Base-by-base conservation (phyloP, 208 protist species). In the Acanthamoeba sp. region DNA sequence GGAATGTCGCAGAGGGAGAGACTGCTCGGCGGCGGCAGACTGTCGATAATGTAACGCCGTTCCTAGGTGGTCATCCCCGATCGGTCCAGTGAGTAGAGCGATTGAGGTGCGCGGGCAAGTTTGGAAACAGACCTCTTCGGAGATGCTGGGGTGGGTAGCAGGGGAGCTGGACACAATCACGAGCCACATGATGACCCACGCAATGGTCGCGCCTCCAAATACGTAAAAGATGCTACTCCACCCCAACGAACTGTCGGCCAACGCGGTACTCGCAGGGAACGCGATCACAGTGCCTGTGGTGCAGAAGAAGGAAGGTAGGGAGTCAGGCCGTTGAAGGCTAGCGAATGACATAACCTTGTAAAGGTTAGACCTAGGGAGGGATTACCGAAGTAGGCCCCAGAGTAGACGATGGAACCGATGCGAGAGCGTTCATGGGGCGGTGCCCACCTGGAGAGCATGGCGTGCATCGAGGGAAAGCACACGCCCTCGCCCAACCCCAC, bases 151-250 rank as follows among this genome's bases (percentile, higher is more conserved):
- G 45, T 93, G 89, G 18, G 5, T 38, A 22, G 89, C 62, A 9
- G 89, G 89, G 20, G 89, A 84, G 69, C 52, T 82, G 38, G 89
- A 76, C 34, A 93, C 66, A 4, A 93, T n/a, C 10, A 84, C 7
- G 20, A 82, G 20, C 89, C 89, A 93, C 24, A 82, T 7, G 22
- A 82, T 2, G 5, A 84, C 59, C 89, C 89, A 93, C 2, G 42
- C 64, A 38, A 93, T 24, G 32, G 64, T 27, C 32, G 52, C 69
- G 1, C 42, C 66, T 2, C 89, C 89, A 38, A 84, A 93, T 2
- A 93, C 40, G 29, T 93, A 93, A n/a, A 93, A 93, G n/a, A 93
- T 82, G 45, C 48, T 66, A 38, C 64, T 0, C 89, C 89, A 93
- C 18, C 89, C 89, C 2, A 40, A 5, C 36, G n/a, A 4, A n/a